Base-by-base conservation (phyloP, 1,284 basidiomycete genomes). In the Mycena citricolor region DNA sequence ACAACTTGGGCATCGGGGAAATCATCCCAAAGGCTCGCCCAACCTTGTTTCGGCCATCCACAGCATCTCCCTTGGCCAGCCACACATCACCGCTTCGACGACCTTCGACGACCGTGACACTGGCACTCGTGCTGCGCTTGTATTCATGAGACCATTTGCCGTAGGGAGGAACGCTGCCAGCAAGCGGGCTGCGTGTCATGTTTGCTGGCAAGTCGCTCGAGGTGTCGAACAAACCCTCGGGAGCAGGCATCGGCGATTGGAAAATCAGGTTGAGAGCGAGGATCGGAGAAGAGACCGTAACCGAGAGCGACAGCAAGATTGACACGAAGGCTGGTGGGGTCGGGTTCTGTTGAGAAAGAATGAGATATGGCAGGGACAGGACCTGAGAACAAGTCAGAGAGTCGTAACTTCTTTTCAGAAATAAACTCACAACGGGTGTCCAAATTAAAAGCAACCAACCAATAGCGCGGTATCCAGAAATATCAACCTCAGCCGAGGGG, bases 31-130 rank as follows among this genome's bases (percentile, higher is more conserved):
- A 53, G 2, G 78, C 79, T 23, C 82, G 76, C 34, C 74, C 69
- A 26, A 84, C 50, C 55, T 77, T 81, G 47, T 64, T 65, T 60
- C 78, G 82, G 1, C 79, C 79, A 42, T 81, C 79, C 19, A 81
- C 63, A 8, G 82, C 83, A 49, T 85, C 76, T 13, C 82, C 81
- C 44, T 82, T 81, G 7, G 73, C 57, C 51, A 86, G 59, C 83
- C 83, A 85, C 19, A 86, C 75, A 54, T 86, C 83, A 20, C 79
- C 79, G 54, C 81, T 83, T 35, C 80, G 79, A 33, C 81, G 74
- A 22, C 75, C 77, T 58, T 86, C 81, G 16, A 86, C 76, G 25
- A 84, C 75, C 8, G 81, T 85, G 40, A 78, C 67, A 48, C 76
- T 81, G 16, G 71, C 71, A 52, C 76, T 79, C 32, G 70, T 76